phyloP scores from a whole-genome alignment of 495 filamentous ascomycete genomes.

The Viridothelium virens region DNA sequence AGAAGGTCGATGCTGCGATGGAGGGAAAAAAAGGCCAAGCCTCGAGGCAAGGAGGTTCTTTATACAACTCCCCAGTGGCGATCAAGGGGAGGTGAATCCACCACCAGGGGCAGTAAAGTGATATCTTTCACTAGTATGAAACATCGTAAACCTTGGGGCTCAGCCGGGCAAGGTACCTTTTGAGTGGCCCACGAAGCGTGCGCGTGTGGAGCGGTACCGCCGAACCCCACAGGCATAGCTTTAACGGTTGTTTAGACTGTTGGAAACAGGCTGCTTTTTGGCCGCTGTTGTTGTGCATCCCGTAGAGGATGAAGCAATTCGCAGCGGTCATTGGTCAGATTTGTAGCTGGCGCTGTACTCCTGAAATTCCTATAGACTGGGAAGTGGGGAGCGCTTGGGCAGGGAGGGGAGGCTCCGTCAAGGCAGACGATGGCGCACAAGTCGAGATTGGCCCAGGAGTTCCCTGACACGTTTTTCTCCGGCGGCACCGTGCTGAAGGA shows the following conservation, averaged over 20 bases:
- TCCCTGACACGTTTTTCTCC: background rate
- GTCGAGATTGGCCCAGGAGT: background rate
- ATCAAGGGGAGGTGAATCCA: slow-evolving; percentile 13
- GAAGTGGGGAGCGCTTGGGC: slow-evolving; percentile 1
- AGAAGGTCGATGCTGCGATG: slow-evolving; percentile 15
- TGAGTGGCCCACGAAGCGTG: background rate
- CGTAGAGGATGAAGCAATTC: background rate
- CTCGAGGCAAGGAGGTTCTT: background rate
- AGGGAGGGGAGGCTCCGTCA: background rate
- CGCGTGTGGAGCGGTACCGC: background rate
- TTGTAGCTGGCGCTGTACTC: slow-evolving; percentile 1
- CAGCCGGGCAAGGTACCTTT: background rate
- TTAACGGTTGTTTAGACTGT: background rate
- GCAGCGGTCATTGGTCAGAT: background rate
- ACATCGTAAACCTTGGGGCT: background rate
- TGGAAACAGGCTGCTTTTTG: slow-evolving; percentile 5
- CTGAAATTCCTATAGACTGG: slow-evolving; percentile 7
- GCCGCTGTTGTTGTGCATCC: background rate
- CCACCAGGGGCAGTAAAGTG: slow-evolving; percentile 1
- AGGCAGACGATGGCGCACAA: background rate
- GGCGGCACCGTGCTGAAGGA: background rate
- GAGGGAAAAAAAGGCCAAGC: slow-evolving; percentile 16
- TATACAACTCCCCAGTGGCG: slow-evolving; percentile 9
- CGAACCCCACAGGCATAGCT: background rate
- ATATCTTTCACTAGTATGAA: background rate